A percentile compares a stretch with the other conserved stretches of the same genome.
phyloP scores from a whole-genome alignment of 192 early-diverging fungal genomes.

The Coemansia umbellata region DNA sequence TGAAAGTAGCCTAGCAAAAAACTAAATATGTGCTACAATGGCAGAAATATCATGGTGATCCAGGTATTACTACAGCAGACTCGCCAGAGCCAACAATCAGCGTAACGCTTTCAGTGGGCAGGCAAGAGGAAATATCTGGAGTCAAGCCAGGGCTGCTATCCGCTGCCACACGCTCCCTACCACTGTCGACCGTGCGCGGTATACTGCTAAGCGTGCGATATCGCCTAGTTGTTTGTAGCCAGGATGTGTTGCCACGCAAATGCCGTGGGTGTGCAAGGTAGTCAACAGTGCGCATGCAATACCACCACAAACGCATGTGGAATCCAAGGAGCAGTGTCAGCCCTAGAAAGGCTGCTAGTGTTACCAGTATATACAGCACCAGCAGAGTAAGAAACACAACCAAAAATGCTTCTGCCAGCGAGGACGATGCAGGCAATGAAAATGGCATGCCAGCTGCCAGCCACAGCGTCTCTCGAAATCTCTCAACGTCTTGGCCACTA shows the following conservation, averaged over 20 bases:
- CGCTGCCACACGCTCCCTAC: not conserved
- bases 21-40: too few species aligned
- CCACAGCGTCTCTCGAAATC: slow-evolving; percentile 17
- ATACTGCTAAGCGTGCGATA: slow-evolving; percentile 18
- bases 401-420: not conserved
- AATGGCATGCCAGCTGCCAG: slow-evolving; percentile 11
- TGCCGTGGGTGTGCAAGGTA: slow-evolving; percentile 18
- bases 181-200: not conserved
- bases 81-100: slow-evolving; percentile 36
- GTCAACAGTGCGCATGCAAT: slow-evolving; percentile 31
- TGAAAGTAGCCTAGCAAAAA: too few species aligned
- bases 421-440: not conserved
- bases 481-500: slow-evolving; percentile 6
- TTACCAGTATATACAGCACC: slow-evolving; percentile 18
- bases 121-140: slow-evolving; percentile 6
- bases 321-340: slow-evolving; percentile 30
- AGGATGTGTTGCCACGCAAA: slow-evolving; percentile 9
- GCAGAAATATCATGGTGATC: slow-evolving; percentile 6
- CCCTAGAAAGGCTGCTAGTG: slow-evolving; percentile 20
- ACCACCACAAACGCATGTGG: slow-evolving; percentile 35
- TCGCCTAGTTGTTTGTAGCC: slow-evolving; percentile 13
- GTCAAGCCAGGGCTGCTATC: not conserved
- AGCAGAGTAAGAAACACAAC: slow-evolving; percentile 22
- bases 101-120: slow-evolving; percentile 16
- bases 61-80: slow-evolving; percentile 8